A percentile compares a stretch with the other conserved stretches of the same genome.
Conservation (phyloP, 768 basidiomycete genomes). For the Sarcodon aspratus region DNA sequence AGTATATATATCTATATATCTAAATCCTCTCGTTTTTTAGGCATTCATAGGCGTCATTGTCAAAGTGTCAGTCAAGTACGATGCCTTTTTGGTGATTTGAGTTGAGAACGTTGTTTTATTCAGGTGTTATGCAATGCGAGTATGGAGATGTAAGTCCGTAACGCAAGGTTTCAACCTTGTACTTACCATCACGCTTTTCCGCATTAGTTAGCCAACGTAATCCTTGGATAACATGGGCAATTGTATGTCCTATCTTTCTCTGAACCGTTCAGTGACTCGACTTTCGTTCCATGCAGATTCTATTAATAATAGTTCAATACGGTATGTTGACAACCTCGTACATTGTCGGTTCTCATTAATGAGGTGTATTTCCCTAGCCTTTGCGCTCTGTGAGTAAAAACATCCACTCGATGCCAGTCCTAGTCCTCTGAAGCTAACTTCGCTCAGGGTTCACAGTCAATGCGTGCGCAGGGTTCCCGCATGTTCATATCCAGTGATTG, state of each 20-base stretch:
- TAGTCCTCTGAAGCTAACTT: no score
- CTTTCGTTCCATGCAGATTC: slow-evolving; percentile 19
- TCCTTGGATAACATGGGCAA: slow-evolving; percentile 27
- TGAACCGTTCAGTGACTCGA: background rate
- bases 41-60: slow-evolving; percentile 45
- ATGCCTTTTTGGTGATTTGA: background rate
- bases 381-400: no score
- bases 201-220: slow-evolving; percentile 44
- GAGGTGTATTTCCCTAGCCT: no score
- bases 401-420: no score
- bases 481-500: no score
- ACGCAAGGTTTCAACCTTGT: background rate
- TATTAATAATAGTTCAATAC: slow-evolving; percentile 38
- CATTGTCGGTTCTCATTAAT: no score
- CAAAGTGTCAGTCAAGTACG: slow-evolving; percentile 30
- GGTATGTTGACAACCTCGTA: slow-evolving; percentile 19
- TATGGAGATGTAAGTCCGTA: slow-evolving; percentile 44
- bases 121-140: slow-evolving; percentile 47
- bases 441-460: no score
- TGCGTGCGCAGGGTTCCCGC: no score
- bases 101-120: background rate
- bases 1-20: slow-evolving; percentile 4
- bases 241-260: slow-evolving; percentile 21
- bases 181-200: background rate
- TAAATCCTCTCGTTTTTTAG: slow-evolving; percentile 19